These are phyloP conservation scores for Penicillium dipodomyicola DNA, from an alignment of 495 filamentous ascomycete species.

Conservation along the genomic window DNA sequence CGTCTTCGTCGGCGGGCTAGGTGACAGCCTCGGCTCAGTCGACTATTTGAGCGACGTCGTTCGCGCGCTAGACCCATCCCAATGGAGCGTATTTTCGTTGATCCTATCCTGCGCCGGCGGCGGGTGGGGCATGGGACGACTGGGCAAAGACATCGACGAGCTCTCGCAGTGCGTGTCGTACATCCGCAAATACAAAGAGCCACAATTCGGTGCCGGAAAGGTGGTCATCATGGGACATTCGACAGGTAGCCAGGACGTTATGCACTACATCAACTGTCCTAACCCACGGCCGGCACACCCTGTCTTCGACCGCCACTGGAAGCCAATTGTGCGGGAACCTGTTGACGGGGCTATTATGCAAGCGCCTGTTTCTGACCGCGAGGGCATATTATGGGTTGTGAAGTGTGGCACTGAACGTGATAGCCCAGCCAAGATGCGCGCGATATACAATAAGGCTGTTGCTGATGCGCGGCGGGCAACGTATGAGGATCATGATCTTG, in stretches of 20 bases:
- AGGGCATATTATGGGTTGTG: constrained; percentile 53
- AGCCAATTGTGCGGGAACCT: constrained; percentile 29
- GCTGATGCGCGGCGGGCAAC: constrained; percentile 24
- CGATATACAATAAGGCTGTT: constrained; percentile 32
- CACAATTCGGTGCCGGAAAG: constrained; percentile 25
- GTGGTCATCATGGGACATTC: constrained; percentile 68
- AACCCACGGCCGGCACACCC: constrained; percentile 36
- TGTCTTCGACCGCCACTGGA: constrained; percentile 31
- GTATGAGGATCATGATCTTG: constrained; percentile 21
- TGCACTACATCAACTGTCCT: constrained; percentile 61
- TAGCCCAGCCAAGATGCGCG: constrained; percentile 27
- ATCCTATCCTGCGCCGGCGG: constrained; percentile 60
- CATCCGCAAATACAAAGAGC: constrained; percentile 44
- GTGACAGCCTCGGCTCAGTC: constrained; percentile 67
- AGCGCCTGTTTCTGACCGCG: constrained; percentile 75
- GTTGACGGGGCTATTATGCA: constrained; percentile 84
- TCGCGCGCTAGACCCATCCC: constrained; percentile 47
- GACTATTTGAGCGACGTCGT: constrained; percentile 51
- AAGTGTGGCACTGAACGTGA: constrained; percentile 32
- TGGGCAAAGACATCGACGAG: constrained; percentile 66
- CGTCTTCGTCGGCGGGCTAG: constrained; percentile 47
- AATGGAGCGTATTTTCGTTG: constrained; percentile 57
- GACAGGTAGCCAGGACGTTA: constrained; percentile 79
- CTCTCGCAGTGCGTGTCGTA: constrained; percentile 64
- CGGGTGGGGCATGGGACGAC: constrained; percentile 65